A percentile compares a stretch with the other conserved stretches of the same genome.
Evolutionary conservation across 2,329 filamentous ascomycete species (phyloP).

Genomic region (Helminthosporium solani): DNA sequence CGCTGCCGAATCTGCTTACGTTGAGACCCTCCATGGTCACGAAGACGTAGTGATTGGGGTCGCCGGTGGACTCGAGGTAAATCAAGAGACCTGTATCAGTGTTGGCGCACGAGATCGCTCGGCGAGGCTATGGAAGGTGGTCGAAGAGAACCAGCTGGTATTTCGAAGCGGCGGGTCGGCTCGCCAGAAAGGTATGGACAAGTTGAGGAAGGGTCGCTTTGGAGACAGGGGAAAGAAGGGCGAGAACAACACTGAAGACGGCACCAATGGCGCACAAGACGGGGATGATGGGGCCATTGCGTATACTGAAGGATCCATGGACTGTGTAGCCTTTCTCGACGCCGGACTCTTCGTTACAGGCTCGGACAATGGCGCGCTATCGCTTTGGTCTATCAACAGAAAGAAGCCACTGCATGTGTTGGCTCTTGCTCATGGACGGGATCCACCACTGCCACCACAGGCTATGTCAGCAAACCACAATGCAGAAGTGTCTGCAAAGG

Average conservation of each 20-base stretch:
- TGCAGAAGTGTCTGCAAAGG: conserved; percentile 53
- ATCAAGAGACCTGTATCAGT: conserved; percentile 84
- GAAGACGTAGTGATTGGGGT: conserved; percentile 88
- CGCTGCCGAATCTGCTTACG: conserved; percentile 85
- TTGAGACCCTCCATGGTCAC: conserved; percentile 95
- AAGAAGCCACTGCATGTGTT: conserved; percentile 90
- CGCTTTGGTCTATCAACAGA: conserved; percentile 85
- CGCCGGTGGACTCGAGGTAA: conserved; percentile 58
- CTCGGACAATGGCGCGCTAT: conserved; percentile 83
- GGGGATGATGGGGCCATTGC: conserved; percentile 43
- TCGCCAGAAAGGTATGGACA: conserved; percentile 42
- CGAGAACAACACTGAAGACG: conserved; percentile 54
- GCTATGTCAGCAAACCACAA: conserved; percentile 66
- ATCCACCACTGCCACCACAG: conserved; percentile 66
- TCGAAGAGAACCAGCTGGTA: conserved; percentile 91
- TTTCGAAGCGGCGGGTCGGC: conserved; percentile 77
- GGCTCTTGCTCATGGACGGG: conserved; percentile 79
- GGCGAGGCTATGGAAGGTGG: conserved; percentile 91
- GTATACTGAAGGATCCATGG: conserved; percentile 79
- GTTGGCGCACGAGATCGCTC: conserved; percentile 90
- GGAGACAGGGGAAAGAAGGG: conserved; percentile 30
- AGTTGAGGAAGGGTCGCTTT: conserved; percentile 38
- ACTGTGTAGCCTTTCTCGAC: conserved; percentile 86
- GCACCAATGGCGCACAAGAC: conserved; percentile 41
- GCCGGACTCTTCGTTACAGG: conserved; percentile 89